phyloP scores from a whole-genome alignment of 2,329 filamentous ascomycete genomes.

The Venturiaceae sp. region DNA sequence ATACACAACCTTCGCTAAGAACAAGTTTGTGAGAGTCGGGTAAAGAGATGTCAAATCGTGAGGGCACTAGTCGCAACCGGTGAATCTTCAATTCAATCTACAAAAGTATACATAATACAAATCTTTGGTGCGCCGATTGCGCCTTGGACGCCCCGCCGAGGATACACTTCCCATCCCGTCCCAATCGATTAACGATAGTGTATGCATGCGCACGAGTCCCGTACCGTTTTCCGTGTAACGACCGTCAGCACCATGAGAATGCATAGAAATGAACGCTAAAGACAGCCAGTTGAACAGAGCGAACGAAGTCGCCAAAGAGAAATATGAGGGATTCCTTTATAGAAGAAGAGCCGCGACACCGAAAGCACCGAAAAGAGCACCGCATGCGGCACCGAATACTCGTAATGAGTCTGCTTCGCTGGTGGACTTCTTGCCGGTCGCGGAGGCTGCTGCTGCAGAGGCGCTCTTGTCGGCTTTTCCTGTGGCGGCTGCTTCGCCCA shows the following conservation, averaged over 20 bases:
- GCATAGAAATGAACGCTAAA: neutral
- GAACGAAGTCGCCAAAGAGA: neutral
- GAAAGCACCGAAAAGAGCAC: slow-evolving; percentile 1
- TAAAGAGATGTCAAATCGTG: neutral
- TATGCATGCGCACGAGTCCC: neutral
- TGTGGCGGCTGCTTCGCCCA: neutral
- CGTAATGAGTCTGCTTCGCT: neutral
- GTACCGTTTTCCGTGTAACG: neutral
- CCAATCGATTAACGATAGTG: neutral
- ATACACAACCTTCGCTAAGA: neutral
- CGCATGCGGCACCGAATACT: neutral
- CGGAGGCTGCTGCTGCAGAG: neutral
- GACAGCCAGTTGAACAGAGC: neutral
- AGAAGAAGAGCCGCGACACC: slow-evolving; percentile 1
- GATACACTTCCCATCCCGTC: neutral
- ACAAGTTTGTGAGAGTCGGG: neutral
- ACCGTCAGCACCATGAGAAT: neutral
- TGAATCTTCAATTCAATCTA: neutral
- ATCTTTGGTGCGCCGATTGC: neutral
- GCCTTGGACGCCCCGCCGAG: neutral
- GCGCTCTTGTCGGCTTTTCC: neutral
- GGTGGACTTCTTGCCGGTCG: neutral
- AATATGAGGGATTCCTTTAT: neutral
- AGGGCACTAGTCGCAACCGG: too few relatives aligned
- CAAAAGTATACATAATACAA: neutral